These are phyloP conservation scores for Tirmania nivea DNA, from an alignment of 495 filamentous ascomycete species.

Conservation along the genomic window DNA sequence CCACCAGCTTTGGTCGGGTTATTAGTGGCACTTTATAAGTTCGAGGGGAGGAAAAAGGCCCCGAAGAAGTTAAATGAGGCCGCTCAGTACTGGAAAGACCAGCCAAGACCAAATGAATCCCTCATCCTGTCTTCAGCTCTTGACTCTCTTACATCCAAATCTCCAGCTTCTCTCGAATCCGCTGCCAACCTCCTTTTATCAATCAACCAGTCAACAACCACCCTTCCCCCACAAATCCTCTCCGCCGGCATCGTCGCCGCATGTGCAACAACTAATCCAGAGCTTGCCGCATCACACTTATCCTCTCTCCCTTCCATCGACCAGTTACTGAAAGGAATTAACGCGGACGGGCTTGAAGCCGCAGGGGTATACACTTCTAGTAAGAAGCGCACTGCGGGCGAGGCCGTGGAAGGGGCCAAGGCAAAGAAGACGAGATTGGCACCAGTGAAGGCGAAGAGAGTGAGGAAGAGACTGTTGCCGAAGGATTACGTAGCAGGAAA, in stretches of 20 bases:
- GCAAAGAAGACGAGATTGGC: conserved; percentile 2
- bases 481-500: conserved; percentile 59
- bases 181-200: conserved; percentile 56
- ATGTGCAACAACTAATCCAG: conserved; percentile 43
- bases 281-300: conserved; percentile 36
- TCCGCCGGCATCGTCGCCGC: conserved; percentile 70
- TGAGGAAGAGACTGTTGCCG: conserved; percentile 43
- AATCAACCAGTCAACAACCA: conserved; percentile 27
- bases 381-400: conserved; percentile 37
- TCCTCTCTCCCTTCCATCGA: conserved; percentile 41
- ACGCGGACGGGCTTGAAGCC: conserved; percentile 47
- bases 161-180: conserved; percentile 37
- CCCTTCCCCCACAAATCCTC: conserved; percentile 37
- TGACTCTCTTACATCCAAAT: conserved; percentile 52
- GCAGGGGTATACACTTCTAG: conserved; percentile 51
- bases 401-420: conserved; percentile 21
- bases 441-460: conserved; percentile 31
- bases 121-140: conserved; percentile 29
- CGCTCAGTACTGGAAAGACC: conserved; percentile 54
- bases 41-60: conserved; percentile 52
- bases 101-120: conserved; percentile 11
- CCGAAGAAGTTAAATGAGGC: conserved; percentile 56
- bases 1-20: conserved; percentile 73
- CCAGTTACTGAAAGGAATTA: conserved; percentile 41
- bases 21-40: conserved; percentile 57